phyloP scores from a whole-genome alignment of 169 alveolate genomes.

The Miamiensis avidus region DNA sequence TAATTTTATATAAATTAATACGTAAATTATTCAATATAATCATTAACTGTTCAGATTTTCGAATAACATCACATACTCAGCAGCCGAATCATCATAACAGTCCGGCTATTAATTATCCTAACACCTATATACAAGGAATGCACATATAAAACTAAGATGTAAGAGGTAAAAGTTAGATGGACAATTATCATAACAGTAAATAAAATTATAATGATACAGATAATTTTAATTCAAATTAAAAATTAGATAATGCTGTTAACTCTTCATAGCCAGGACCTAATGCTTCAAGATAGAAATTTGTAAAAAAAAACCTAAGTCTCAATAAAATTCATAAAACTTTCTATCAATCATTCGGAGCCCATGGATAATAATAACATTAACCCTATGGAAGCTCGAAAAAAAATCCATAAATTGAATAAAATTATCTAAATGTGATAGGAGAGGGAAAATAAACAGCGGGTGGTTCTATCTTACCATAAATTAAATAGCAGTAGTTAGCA shows the following conservation, averaged over 20 bases:
- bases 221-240: not conserved
- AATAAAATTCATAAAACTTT: slow-evolving; percentile 27
- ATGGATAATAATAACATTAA: too few species aligned
- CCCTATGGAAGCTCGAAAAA: not conserved
- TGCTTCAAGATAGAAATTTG: not conserved
- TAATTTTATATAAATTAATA: too few species aligned
- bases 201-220: too few species aligned
- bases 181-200: not conserved
- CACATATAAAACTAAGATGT: not conserved
- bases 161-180: not conserved
- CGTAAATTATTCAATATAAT: too few species aligned
- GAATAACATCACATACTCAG: not conserved
- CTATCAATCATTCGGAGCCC: not conserved
- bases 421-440: not conserved
- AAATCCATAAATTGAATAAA: too few species aligned
- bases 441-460: not conserved
- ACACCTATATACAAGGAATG: too few species aligned
- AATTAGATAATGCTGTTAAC: not conserved
- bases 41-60: not conserved
- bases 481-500: too few species aligned
- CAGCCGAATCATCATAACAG: not conserved
- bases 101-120: not conserved
- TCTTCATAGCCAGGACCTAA: too few species aligned
- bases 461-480: not conserved
- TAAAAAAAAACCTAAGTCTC: not conserved